These are phyloP conservation scores for Didymella keratinophila DNA, from an alignment of 2,329 filamentous ascomycete genomes.

Conservation along the genomic window DNA sequence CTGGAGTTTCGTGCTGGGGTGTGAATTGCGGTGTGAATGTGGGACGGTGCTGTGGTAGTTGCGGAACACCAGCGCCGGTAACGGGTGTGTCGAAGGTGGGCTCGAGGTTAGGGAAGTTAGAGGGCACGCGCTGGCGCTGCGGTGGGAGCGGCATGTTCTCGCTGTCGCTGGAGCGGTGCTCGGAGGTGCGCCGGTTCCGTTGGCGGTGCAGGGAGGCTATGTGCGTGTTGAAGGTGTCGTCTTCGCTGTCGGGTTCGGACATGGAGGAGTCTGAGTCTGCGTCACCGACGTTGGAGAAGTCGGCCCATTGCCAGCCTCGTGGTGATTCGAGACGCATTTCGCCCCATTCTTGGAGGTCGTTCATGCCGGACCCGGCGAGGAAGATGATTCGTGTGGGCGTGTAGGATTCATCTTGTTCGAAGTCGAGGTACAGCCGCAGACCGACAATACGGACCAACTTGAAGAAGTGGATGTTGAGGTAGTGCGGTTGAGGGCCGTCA, in stretches of 20 bases:
- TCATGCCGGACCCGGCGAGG: slow-evolving; percentile 86
- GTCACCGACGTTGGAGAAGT: slow-evolving; percentile 68
- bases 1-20: slow-evolving; percentile 18
- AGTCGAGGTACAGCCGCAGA: slow-evolving; percentile 87
- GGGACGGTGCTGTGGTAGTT: slow-evolving; percentile 3
- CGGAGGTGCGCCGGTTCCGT: slow-evolving; percentile 18
- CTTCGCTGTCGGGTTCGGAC: slow-evolving; percentile 31
- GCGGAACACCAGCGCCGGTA: neutral
- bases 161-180: slow-evolving; percentile 13
- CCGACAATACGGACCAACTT: slow-evolving; percentile 80
- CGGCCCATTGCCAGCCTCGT: slow-evolving; percentile 89
- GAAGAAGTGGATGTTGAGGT: slow-evolving; percentile 84
- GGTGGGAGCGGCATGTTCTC: slow-evolving; percentile 19
- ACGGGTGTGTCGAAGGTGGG: slow-evolving; percentile 12
- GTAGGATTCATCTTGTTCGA: slow-evolving; percentile 92
- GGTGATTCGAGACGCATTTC: slow-evolving; percentile 80
- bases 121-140: slow-evolving; percentile 16
- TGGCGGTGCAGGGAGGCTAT: slow-evolving; percentile 10
- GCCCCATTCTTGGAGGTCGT: slow-evolving; percentile 88
- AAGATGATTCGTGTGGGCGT: slow-evolving; percentile 93
- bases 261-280: slow-evolving; percentile 32
- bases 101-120: slow-evolving; percentile 17
- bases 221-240: slow-evolving; percentile 24
- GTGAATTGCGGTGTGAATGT: slow-evolving; percentile 14
- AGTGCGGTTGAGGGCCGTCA: slow-evolving; percentile 83